Base-by-base conservation (phyloP, 1,284 basidiomycete species). In the Austropuccinia psidii region DNA sequence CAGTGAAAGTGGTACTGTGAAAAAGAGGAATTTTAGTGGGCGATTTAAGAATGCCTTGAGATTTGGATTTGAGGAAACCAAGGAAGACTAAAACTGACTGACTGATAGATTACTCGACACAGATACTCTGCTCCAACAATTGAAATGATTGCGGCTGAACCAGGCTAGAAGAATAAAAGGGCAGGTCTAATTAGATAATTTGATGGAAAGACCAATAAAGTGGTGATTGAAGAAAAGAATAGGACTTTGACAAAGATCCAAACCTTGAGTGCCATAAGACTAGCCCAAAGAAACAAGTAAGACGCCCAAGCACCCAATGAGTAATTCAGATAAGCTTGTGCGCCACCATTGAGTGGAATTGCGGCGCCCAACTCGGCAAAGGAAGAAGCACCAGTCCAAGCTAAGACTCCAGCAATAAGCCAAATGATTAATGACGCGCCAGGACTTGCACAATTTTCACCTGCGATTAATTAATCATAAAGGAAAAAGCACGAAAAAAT, bases 241-340 rank as follows among this genome's bases (percentile, higher is more conserved):
- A n/a, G n/a, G 11, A 11, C n/a, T 11, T 11, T 11, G 39, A 13
- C 13, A 33, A 35, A 1, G 11, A 5, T 19, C 43, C 11, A 9
- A 3, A 69, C 67, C 45, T 80, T 80, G 21, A 83, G 77, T 0
- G 81, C 80, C 0, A 80, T 80, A 8, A 83, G 77, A 0, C 81
- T 81, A 0, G 79, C 81, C 78, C 80, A 81, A 0, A 79, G 78
- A 74, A 80, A 82, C 11, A 80, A 77, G 89, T 82, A 91, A 88
- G 66, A 97, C 84, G 4, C 90, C 91, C 75, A 90, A 87, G 35
- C 90, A 90, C 91, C 90, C 94, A 45, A 91, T 87, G 81, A 90
- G 93, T 8, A 94, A 84, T 80, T 90, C 93, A 97, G 87, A 80
- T 98, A 90, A 19, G 88, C 93, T 49, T 96, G 93, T 17, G 92